Percentiles rank a stretch among this genome's conserved stretches.
Evolutionary conservation across 768 basidiomycete genomes (phyloP).

Genomic region (Pholiota molesta): DNA sequence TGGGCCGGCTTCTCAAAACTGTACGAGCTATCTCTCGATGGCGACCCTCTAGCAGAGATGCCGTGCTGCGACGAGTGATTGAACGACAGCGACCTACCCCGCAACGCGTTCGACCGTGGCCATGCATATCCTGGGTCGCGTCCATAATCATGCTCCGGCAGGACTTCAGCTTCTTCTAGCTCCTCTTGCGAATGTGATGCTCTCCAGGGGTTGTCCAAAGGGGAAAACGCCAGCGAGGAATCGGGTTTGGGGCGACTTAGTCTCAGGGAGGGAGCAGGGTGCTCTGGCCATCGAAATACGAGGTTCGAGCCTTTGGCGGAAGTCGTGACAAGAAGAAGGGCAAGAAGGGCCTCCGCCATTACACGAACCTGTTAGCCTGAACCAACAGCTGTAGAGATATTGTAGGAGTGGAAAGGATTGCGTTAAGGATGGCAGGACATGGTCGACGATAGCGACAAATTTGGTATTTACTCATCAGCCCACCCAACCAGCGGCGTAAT

Average conservation of each 20-base stretch:
- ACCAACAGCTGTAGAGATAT: background rate
- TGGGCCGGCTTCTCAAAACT: constrained; percentile 36
- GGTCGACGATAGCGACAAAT: background rate
- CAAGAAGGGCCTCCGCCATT: constrained; percentile 82
- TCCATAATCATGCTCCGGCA: constrained; percentile 23
- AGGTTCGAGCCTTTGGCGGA: constrained; percentile 80
- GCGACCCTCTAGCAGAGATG: constrained; percentile 54
- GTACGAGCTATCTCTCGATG: constrained; percentile 45
- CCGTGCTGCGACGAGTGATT: constrained; percentile 47
- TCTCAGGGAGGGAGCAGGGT: constrained; percentile 62
- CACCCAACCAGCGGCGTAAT: too few relatives aligned
- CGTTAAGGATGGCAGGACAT: background rate
- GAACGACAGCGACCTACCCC: constrained; percentile 56
- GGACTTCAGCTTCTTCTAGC: constrained; percentile 23
- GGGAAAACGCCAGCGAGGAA: constrained; percentile 44
- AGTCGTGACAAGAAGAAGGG: constrained; percentile 81
- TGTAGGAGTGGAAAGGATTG: background rate
- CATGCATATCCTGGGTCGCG: constrained; percentile 61
- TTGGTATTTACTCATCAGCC: background rate
- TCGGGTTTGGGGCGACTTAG: constrained; percentile 71
- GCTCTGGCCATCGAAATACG: constrained; percentile 86
- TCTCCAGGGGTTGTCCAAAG: constrained; percentile 76
- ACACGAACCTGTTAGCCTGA: background rate
- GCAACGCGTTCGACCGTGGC: constrained; percentile 53
- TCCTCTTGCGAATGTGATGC: constrained; percentile 56